Evolutionary conservation across 371 early-diverging fungal species (phyloP), one percentile per base, ranked within the genome.

Genomic region (Apophysomyces variabilis): DNA sequence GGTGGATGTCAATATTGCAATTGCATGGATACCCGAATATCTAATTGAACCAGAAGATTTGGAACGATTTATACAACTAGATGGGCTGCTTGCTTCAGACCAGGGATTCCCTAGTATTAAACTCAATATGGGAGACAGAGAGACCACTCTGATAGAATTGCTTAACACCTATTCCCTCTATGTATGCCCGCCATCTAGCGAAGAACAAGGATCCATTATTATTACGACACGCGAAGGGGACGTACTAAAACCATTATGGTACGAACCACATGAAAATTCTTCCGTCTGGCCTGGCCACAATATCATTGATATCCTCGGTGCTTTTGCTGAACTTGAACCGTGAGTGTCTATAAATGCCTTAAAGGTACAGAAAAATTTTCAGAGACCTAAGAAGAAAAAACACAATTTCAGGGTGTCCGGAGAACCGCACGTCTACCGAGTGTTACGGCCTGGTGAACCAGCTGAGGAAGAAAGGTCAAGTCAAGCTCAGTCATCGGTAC

Each of bases 11-110:
- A 58, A 66, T 39, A 66, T 70, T 37, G 32, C 58, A 4, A 39
- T 78, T 18, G 73, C 73, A 14, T 82, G 82, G 82, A 74, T 79
- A 13, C 82, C 82, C 1, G 75, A 82, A 66, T 65, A 82, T 39
- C 60, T 77, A 7, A 66, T 82, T 12, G 74, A 75, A 1, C 61
- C 73, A 1, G 38, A 64, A 18, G 82, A 82, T 43, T 60, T 73
- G 35, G 41, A 57, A 3, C 45, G 50, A 12, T 74, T 82, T 57
- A 57, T 71, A 9, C 44, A 61, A 3, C 58, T 82, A 26, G 79
- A 82, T 62, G 79, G 79, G 16, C 43, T 56, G 1, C 11, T 77
- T 13, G 71, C 79, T 13, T 70, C 75, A 4, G 76, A 77, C n/a
- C 63, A 71, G 61, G 68, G 62, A 0, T 75, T 72, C 26, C 79